Evolutionary conservation across 1,284 basidiomycete species (phyloP), one percentile per base, ranked within the genome.

Genomic region (Grifola frondosa): DNA sequence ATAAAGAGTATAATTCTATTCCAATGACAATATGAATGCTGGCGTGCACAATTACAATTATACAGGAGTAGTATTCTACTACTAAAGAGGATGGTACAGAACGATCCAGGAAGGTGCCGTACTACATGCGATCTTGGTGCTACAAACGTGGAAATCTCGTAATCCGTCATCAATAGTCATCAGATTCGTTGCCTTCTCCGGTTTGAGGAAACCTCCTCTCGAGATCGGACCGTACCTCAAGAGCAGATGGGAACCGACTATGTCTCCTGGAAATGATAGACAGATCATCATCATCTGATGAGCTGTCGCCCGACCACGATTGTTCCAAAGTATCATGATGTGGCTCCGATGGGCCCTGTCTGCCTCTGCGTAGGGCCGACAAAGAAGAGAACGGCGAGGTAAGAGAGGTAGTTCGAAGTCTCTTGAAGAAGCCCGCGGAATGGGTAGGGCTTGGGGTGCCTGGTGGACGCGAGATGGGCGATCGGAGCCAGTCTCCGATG

Each of bases 291-390:
- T 78, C 79, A 24, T 75, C 78, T 6, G 78, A 80, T 5, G 83
- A 85, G 51, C 77, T 83, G 57, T 86, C 82, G 45, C 77, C 85
- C 49, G 81, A 82, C 78, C 80, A 84, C 4, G 64, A 37, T 19
- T 51, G 53, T 30, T 61, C 63, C 4, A 36, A 30, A 15, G 32
- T 54, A 25, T 67, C 62, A 37, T 73, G 74, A 11, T 59, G 58
- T 32, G 49, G 54, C 31, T 50, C 41, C 17, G 33, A 30, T 13
- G 38, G 33, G 44, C 5, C 51, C 30, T 56, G 51, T 41, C 56
- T 67, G 40, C 42, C 57, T 25, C 50, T 51, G 17, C 64, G 63
- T 29, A 69, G 63, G 28, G 67, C 59, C 7, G 68, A 59, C 50
- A 78, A 75, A 2, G 78, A 69, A 2, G 74, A 59, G 15, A 75